Evolutionary conservation across 2,329 filamentous ascomycete genomes (phyloP), one percentile per base, ranked within the genome.

Genomic region (Endothia cerciana): DNA sequence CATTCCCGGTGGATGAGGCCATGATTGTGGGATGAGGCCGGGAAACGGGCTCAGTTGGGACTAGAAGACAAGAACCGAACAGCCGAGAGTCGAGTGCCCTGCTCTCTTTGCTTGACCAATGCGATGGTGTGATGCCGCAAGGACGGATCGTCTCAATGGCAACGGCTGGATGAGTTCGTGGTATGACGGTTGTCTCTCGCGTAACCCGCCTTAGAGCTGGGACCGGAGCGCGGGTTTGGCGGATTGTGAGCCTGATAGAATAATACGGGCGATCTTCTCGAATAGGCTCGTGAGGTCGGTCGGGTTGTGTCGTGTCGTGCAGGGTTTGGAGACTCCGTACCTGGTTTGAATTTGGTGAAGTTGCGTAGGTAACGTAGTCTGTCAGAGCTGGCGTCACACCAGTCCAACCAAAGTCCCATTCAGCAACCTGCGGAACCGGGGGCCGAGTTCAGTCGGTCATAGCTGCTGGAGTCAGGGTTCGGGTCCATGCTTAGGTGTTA

Each of bases 1-100:
- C 83, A 69, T 80, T 87, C 70, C 85, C 81, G 56, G 82, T 79
- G 66, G 82, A 78, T 71, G 82, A 75, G 69, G 84, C 80, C 85
- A 88, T 89, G 70, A 60, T 74, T 55, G 49, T 63, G 15, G 41
- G 13, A 38, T n/a, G 41, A 53, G 30, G 33, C 19, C 58, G 25
- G 45, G 15, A 30, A 40, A 41, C 28, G 41, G 65, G 53, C 25
- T 53, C 28, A 22, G 41, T 38, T 43, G 40, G 36, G 36, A 41
- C 15, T 22, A n/a, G 15, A n/a, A 38, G 17, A 56, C 2, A 15
- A 19, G 5, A 3, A 56, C 28, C 25, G 47, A 28, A 51, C 22
- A 13, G 25, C 5, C 11, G 25, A 25, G 2, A n/a, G 47, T 51
- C 25, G 13, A 51, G 17, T 30, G 8, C 13, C 28, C 47, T 51